Evolutionary conservation across 306 rosid genomes (phyloP).

Genomic region (Arachis hypogaea): DNA sequence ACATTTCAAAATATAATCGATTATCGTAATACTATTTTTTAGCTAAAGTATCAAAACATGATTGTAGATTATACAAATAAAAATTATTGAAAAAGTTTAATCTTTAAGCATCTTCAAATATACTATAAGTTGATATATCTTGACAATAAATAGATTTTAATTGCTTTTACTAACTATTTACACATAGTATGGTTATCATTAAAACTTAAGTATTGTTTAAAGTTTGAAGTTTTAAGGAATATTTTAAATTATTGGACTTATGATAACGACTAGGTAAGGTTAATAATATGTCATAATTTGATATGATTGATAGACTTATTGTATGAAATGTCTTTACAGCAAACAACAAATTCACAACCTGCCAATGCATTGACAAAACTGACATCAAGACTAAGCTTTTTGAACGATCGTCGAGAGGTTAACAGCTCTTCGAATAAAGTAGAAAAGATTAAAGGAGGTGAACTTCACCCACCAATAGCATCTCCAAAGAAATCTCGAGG

Average conservation of each 20-base stretch:
- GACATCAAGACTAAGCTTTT: slow-evolving; percentile 63
- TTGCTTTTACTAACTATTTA: neutral
- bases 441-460: slow-evolving; percentile 41
- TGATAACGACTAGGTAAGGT: neutral
- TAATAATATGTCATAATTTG: neutral
- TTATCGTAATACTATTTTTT: too few relatives aligned
- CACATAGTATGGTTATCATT: neutral
- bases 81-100: too few relatives aligned
- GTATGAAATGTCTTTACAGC: slow-evolving; percentile 21
- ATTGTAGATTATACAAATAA: too few relatives aligned
- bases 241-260: neutral
- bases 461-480: slow-evolving; percentile 39
- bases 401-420: slow-evolving; percentile 58
- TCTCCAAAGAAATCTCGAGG: slow-evolving; percentile 36
- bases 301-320: slow-evolving; percentile 6
- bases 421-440: neutral
- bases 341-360: slow-evolving; percentile 51
- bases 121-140: neutral
- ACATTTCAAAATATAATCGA: too few relatives aligned
- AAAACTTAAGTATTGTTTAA: neutral
- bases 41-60: too few relatives aligned
- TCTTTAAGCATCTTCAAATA: too few relatives aligned
- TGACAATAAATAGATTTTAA: neutral
- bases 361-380: slow-evolving; percentile 61
- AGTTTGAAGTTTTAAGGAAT: neutral